Evolutionary conservation across 2,329 filamentous ascomycete species (phyloP), one percentile per base, ranked within the genome.

Genomic region (Tolypocladium endophyticum): DNA sequence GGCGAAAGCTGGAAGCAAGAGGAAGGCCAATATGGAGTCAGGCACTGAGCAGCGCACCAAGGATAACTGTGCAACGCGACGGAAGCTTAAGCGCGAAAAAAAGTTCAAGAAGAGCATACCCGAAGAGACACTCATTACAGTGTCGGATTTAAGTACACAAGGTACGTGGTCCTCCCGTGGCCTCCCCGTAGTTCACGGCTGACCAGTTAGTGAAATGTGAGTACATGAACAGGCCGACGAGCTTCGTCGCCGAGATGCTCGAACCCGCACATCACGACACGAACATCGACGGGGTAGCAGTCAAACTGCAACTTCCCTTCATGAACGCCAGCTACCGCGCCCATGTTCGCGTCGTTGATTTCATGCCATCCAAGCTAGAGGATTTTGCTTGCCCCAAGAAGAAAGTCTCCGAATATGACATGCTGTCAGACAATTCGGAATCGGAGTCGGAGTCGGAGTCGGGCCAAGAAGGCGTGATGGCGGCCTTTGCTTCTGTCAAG

Each of bases 271-370:
- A 66, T 8, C 70, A 83, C 63, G 69, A 77, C 54, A 78, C 78
- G 23, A 73, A 72, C 36, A 73, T 80, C 1, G 72, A 79, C 9
- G 73, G 68, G 20, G 59, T 74, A 54, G 58, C 67, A 20, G 65
- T 73, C 2, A 68, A 64, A 4, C 45, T 82, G 1, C 64, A 65
- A n/a, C 66, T 92, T 0, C 90, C 92, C 0, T 96, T 96, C 67
- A 79, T 86, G 60, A 91, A 92, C 67, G 76, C 81, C 60, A 88
- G 85, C 50, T 92, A 92, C 69, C 83, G 85, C 55, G 77, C 84
- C 28, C 79, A 81, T 39, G 86, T 90, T 41, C 87, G 90, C n/a
- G 87, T 96, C 1, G 81, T 96, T 41, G 90, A 96, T 73, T 97
- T 89, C 71, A 84, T 81, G 60, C 93, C 93, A 0, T 73, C 79